These are phyloP conservation scores for Begonia peltatifolia DNA, from an alignment of 306 rosid genomes.

Conservation along the genomic window DNA sequence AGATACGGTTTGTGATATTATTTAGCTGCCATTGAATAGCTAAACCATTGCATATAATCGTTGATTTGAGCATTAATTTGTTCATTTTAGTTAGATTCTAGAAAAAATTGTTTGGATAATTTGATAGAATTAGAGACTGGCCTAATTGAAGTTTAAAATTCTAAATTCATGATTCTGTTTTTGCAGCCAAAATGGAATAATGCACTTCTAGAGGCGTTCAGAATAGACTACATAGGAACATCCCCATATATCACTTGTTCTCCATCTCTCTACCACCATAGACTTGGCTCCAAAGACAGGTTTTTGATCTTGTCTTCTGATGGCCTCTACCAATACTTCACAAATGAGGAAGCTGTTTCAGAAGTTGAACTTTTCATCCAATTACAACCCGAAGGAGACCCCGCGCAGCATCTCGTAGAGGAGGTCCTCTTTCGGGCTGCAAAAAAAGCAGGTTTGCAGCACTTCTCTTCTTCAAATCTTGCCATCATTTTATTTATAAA, in stretches of 20 bases:
- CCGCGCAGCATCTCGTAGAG: conserved; percentile 95
- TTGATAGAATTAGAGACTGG: too few species aligned
- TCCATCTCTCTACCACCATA: conserved; percentile 77
- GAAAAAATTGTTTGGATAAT: too few species aligned
- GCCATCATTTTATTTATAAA: too few species aligned
- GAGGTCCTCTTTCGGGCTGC: conserved; percentile 96
- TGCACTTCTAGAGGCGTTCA: conserved; percentile 80
- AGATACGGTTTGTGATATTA: too few species aligned
- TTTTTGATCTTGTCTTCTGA: conserved; percentile 84
- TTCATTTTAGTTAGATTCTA: too few species aligned
- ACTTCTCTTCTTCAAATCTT: background rate
- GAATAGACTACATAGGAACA: conserved; percentile 78
- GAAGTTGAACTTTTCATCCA: conserved; percentile 91
- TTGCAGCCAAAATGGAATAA: conserved; percentile 95
- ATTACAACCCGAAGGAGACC: conserved; percentile 95
- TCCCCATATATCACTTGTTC: conserved; percentile 75
- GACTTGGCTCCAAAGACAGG: conserved; percentile 80
- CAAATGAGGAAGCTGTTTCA: conserved; percentile 89
- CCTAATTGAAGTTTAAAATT: too few species aligned
- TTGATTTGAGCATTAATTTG: too few species aligned
- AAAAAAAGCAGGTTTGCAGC: conserved; percentile 64
- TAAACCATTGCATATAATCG: too few species aligned
- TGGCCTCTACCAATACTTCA: conserved; percentile 88
- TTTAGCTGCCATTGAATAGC: too few species aligned
- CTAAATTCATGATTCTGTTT: background rate